Evolutionary conservation across 257 asterid genomes (phyloP), one percentile per base, ranked within the genome.

Genomic region (Petunia axillaris): DNA sequence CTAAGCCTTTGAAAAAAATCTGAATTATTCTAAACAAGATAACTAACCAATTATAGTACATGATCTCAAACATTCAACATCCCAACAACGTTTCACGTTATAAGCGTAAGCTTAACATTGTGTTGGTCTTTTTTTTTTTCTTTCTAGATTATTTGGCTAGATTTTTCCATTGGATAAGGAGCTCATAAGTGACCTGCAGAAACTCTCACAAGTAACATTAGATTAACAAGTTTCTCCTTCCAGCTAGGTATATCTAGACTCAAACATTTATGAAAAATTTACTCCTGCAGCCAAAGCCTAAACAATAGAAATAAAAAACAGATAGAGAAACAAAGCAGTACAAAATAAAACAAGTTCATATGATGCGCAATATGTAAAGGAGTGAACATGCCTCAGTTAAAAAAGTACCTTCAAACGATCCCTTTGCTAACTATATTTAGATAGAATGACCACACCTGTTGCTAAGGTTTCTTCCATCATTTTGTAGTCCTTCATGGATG

Each of bases 331-430:
- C 50, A 60, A 73, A 41, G 35, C 46, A 73, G 60, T 71, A 71
- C 46, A 25, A 54, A 50, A 36, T 62, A 25, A 73, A 41, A 8
- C 40, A 79, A 46, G 54, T 37, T 71, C 38, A 71, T 36, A 36
- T 44, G 41, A 4, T 25, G 73, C 35, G 59, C 54, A 79, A 5
- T 36, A 52, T 5, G 65, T 59, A 75, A 82, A 55, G 58, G 41
- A 36, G 59, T 82, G 13, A 9, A 65, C 52, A 44, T 25, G 25
- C 25, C 25, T 25, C 25, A 25, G 0, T 25, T 25, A 25, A 25
- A 25, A 25, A 25, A 25, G 57, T 89, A 94, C 98, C 97, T 94
- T 94, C 78, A 94, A 85, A 84, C 88, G 97, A 81, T 94, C 98
- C 86, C 97, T 87, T 87, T 94, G 98, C 87, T 91, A 96, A 44